A percentile compares a stretch with the other conserved stretches of the same genome.
Conservation (phyloP, 768 basidiomycete genomes). For the Hericium coralloides region DNA sequence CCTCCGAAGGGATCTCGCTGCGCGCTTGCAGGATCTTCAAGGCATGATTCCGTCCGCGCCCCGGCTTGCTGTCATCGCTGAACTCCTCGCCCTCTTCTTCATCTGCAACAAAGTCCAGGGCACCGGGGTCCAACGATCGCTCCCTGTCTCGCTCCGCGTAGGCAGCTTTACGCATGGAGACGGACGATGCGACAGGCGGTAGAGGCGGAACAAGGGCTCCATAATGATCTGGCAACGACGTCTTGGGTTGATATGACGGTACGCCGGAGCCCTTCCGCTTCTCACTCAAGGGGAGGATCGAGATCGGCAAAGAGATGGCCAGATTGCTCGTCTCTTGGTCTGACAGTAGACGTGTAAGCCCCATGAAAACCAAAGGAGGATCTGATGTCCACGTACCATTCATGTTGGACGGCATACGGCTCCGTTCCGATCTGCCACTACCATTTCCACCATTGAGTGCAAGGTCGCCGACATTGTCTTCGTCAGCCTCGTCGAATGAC, state of each 20-base stretch:
- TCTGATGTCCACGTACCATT: not conserved
- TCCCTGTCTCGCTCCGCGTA: slow-evolving; percentile 64
- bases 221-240: slow-evolving; percentile 31
- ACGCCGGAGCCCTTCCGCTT: slow-evolving; percentile 29
- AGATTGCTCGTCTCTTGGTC: slow-evolving; percentile 15
- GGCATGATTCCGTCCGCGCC: slow-evolving; percentile 49
- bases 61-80: slow-evolving; percentile 17
- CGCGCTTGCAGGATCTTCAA: slow-evolving; percentile 63
- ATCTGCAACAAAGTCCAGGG: slow-evolving; percentile 48
- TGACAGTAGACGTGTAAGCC: too few species aligned
- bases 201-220: slow-evolving; percentile 20
- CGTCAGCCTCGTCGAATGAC: slow-evolving; percentile 20
- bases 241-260: slow-evolving; percentile 51
- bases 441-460: not conserved
- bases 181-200: slow-evolving; percentile 29
- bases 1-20: slow-evolving; percentile 55
- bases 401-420: not conserved
- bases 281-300: slow-evolving; percentile 34
- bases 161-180: slow-evolving; percentile 46
- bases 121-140: slow-evolving; percentile 60
- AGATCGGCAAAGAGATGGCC: slow-evolving; percentile 54
- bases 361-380: too few species aligned
- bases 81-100: slow-evolving; percentile 43
- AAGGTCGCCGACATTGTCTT: slow-evolving; percentile 19
- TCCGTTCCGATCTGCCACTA: not conserved